Evolutionary conservation across 2,329 filamentous ascomycete genomes (phyloP).

Genomic region (Aspergillus brunneoviolaceus): DNA sequence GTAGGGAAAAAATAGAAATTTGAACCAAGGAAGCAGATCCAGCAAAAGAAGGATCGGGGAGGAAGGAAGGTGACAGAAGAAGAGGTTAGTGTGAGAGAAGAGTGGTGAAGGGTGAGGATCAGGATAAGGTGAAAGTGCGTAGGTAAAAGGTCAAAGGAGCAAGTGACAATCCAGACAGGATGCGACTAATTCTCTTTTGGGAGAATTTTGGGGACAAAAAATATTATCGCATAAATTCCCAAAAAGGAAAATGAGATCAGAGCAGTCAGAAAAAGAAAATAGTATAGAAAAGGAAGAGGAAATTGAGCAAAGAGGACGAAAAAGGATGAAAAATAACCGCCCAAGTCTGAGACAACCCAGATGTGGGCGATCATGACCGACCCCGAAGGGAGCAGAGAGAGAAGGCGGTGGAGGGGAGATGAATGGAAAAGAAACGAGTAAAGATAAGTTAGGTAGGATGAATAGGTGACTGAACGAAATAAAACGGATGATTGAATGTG

Average conservation of each 20-base stretch:
- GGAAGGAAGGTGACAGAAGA: background rate
- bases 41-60: slow-evolving; percentile 1
- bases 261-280: slow-evolving; percentile 3
- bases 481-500: too few species aligned
- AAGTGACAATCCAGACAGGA: background rate
- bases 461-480: background rate
- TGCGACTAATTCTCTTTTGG: background rate
- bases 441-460: background rate
- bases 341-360: slow-evolving; percentile 24
- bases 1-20: slow-evolving; percentile 10
- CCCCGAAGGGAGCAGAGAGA: slow-evolving; percentile 14
- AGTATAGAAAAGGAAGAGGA: slow-evolving; percentile 23
- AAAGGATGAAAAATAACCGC: slow-evolving; percentile 28
- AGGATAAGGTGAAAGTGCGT: background rate
- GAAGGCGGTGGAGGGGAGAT: slow-evolving; percentile 1
- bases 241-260: slow-evolving; percentile 7
- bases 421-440: background rate
- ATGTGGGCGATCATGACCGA: slow-evolving; percentile 21
- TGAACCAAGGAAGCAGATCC: slow-evolving; percentile 4
- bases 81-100: too few species aligned
- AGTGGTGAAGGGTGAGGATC: background rate
- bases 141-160: background rate
- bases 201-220: background rate
- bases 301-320: slow-evolving; percentile 15
- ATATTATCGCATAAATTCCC: background rate